Percentiles rank a stretch among this genome's conserved stretches.
Conservation (phyloP, 2,329 filamentous ascomycete species). For the Sphaerulina vaccinii region DNA sequence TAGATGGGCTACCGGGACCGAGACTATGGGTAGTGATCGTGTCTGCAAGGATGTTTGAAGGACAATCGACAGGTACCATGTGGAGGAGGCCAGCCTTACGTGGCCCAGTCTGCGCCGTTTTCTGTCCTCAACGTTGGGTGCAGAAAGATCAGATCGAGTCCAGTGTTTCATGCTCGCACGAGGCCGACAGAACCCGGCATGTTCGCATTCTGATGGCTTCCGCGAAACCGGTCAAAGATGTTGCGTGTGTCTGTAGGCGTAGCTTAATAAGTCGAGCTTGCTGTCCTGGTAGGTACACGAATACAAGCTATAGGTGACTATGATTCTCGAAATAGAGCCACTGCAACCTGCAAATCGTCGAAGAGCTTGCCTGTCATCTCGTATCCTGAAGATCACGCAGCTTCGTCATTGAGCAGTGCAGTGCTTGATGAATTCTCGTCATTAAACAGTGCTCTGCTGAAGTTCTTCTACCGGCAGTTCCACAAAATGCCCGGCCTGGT, state of each 20-base stretch:
- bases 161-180: background rate
- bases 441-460: background rate
- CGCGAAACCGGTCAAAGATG: background rate
- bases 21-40: background rate
- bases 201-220: background rate
- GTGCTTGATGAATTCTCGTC: too few relatives aligned
- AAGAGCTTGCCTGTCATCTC: background rate
- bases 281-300: background rate
- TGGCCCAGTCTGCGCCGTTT: constrained; percentile 5
- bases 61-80: constrained; percentile 6
- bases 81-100: constrained; percentile 7
- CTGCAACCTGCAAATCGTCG: background rate
- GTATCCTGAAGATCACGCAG: background rate
- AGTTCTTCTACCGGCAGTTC: background rate
- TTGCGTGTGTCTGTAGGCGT: too few relatives aligned
- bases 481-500: background rate
- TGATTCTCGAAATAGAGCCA: background rate
- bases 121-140: background rate
- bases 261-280: too few relatives aligned
- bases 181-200: background rate
- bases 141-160: background rate
- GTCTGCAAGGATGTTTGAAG: background rate
- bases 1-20: background rate
- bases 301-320: background rate
- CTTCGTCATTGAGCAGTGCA: constrained; percentile 6